Conservation (phyloP, 306 rosid genomes). For the Mucuna pruriens region DNA sequence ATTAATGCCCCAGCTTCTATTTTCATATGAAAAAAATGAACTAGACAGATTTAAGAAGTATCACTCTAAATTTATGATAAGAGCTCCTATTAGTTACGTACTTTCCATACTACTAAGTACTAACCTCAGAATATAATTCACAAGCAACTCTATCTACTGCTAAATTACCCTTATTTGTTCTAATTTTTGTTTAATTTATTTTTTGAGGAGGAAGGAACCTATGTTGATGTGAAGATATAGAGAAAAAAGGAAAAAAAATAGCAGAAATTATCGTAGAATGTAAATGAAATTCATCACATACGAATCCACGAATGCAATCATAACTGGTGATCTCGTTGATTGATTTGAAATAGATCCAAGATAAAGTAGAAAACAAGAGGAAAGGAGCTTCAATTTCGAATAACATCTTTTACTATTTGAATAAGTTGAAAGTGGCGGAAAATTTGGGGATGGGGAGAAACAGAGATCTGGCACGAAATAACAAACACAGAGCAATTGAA, state of each 20-base stretch:
- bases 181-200: not conserved
- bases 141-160: not conserved
- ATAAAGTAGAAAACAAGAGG: constrained; percentile 3
- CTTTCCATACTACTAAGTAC: not conserved
- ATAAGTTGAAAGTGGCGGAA: constrained; percentile 19
- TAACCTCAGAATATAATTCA: not conserved
- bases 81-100: not conserved
- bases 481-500: constrained; percentile 44
- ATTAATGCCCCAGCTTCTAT: not conserved
- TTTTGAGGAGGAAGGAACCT: not conserved
- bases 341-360: constrained; percentile 17
- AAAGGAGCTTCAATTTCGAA: constrained; percentile 34
- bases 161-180: not conserved
- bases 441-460: constrained; percentile 14
- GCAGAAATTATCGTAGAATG: not conserved
- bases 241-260: not conserved
- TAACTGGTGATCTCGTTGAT: not conserved
- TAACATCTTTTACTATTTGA: not conserved
- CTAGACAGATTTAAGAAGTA: not conserved
- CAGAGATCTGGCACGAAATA: constrained; percentile 67
- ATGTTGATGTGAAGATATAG: not conserved
- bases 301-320: not conserved
- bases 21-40: not conserved
- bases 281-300: not conserved
- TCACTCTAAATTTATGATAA: not conserved